phyloP scores from a whole-genome alignment of 1,284 basidiomycete species.

The Ceratobasidium sp. region DNA sequence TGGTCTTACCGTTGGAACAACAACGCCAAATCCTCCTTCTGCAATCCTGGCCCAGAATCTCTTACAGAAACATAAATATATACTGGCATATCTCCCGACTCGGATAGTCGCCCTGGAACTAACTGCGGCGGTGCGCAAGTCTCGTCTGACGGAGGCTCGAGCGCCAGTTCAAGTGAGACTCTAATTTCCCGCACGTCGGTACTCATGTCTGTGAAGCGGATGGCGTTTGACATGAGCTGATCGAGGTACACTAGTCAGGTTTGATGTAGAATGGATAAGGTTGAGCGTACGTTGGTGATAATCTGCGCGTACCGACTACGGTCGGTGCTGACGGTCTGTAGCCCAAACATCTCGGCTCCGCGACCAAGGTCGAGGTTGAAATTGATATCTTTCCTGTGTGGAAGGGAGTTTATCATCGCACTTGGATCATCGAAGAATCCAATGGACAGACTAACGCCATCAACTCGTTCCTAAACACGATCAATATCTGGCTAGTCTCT shows the following conservation, averaged over 20 bases:
- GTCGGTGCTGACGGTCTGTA: conserved; percentile 49
- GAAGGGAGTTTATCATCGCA: neutral
- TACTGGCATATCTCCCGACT: conserved; percentile 22
- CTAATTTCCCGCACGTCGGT: conserved; percentile 48
- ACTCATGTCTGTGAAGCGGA: conserved; percentile 48
- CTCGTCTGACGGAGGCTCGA: conserved; percentile 45
- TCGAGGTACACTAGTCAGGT: neutral
- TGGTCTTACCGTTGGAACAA: conserved; percentile 36
- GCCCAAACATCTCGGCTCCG: conserved; percentile 46
- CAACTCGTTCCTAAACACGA: conserved; percentile 57
- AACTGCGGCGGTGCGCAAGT: conserved; percentile 24
- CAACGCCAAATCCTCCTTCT: conserved; percentile 50
- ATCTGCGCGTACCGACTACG: conserved; percentile 52
- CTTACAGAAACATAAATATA: conserved; percentile 51
- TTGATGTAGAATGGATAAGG: conserved; percentile 42
- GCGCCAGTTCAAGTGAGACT: conserved; percentile 50
- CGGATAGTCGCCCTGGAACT: neutral
- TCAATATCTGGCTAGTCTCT: conserved; percentile 20
- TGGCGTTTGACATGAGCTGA: conserved; percentile 43
- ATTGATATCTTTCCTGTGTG: conserved; percentile 50
- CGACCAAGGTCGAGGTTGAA: conserved; percentile 50
- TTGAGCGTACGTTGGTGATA: conserved; percentile 49
- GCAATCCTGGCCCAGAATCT: conserved; percentile 53
- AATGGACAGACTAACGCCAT: conserved; percentile 52
- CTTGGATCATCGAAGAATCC: neutral